Percentiles rank a stretch among this genome's conserved stretches.
phyloP scores from a whole-genome alignment of 345 rosid genomes.

The Corchorus olitorius region DNA sequence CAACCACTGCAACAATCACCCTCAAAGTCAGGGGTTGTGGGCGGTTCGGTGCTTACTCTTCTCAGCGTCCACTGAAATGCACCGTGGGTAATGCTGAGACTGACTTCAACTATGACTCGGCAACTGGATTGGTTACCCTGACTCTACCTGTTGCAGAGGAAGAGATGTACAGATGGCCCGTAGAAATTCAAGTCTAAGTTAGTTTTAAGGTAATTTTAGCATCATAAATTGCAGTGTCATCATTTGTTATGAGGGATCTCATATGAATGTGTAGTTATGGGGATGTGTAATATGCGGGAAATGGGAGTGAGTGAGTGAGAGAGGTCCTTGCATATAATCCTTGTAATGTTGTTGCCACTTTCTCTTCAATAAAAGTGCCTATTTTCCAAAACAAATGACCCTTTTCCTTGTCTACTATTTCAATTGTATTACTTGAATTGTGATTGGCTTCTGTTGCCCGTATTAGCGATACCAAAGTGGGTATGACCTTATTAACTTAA shows the following conservation, averaged over 20 bases:
- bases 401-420: not conserved
- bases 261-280: not conserved
- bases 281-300: not conserved
- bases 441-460: not conserved
- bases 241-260: not conserved
- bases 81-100: constrained; percentile 49
- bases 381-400: not conserved
- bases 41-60: constrained; percentile 69
- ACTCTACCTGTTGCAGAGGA: constrained; percentile 57
- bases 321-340: not conserved
- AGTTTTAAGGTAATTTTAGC: not conserved
- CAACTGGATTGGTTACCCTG: constrained; percentile 60
- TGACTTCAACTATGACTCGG: constrained; percentile 53
- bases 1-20: constrained; percentile 50
- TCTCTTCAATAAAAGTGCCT: not conserved
- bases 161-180: constrained; percentile 87
- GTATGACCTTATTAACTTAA: no score
- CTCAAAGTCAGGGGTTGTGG: constrained; percentile 79
- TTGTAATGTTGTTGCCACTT: not conserved
- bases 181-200: constrained; percentile 60
- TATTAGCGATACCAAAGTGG: no score
- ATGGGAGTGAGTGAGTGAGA: not conserved
- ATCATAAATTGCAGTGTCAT: not conserved
- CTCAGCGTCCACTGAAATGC: constrained; percentile 73
- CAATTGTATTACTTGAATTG: not conserved